These are phyloP conservation scores for Pseudogymnoascus sp. DNA, from an alignment of 2,329 filamentous ascomycete genomes.

Conservation along the genomic window DNA sequence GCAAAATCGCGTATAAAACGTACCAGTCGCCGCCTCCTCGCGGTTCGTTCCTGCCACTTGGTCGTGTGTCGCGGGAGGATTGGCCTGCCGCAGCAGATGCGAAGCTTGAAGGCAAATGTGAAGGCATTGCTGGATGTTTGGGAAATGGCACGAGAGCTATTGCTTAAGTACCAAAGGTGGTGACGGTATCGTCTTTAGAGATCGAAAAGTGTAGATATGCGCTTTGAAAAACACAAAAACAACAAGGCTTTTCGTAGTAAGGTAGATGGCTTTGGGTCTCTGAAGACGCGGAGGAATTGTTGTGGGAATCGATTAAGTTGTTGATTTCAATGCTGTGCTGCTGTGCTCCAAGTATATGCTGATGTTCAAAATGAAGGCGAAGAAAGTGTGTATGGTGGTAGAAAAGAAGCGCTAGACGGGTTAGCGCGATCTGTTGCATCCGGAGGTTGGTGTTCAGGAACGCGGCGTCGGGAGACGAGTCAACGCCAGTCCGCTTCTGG, in stretches of 20 bases:
- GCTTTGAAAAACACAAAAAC: constrained; percentile 7
- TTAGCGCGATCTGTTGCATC: constrained; percentile 9
- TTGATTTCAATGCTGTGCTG: constrained; percentile 9
- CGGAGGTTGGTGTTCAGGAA: constrained; percentile 6
- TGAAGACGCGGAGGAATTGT: constrained; percentile 3
- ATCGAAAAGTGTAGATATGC: constrained; percentile 3
- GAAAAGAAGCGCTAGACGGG: constrained; percentile 8
- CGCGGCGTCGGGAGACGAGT: constrained; percentile 8
- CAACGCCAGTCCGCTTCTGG: constrained; percentile 5
- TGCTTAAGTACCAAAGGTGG: constrained; percentile 6
- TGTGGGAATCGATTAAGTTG: constrained; percentile 8
- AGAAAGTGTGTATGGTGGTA: constrained; percentile 10
- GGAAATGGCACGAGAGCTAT: constrained; percentile 3
- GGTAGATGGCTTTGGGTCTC: background rate
- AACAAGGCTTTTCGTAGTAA: background rate
- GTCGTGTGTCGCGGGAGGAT: constrained; percentile 51
- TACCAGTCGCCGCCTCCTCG: constrained; percentile 66
- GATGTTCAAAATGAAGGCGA: constrained; percentile 10
- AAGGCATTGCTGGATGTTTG: constrained; percentile 45
- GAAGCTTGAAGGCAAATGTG: constrained; percentile 74
- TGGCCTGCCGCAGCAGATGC: constrained; percentile 75
- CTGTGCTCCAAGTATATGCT: constrained; percentile 8
- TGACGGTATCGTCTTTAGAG: constrained; percentile 6
- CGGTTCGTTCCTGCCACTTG: constrained; percentile 48
- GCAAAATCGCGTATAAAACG: constrained; percentile 33